phyloP scores from a whole-genome alignment of 2,329 filamentous ascomycete species.

The Stagonosporopsis cucurbitacearum region DNA sequence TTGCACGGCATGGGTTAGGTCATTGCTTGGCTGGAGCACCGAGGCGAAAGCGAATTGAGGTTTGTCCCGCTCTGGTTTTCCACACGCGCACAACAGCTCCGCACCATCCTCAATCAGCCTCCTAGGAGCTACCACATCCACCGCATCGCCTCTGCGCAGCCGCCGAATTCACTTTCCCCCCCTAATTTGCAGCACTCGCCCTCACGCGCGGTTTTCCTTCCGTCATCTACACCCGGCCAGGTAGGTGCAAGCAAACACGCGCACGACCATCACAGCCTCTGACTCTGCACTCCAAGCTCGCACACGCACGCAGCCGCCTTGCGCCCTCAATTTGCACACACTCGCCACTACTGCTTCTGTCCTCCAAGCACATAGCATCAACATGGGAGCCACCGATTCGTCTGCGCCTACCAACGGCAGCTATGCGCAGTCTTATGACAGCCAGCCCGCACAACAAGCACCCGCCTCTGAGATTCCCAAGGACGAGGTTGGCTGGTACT shows the following conservation, averaged over 20 bases:
- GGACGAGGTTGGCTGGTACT: conserved; percentile 99
- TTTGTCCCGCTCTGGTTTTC: conserved; percentile 11
- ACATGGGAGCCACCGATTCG: conserved; percentile 46
- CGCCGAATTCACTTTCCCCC: conserved; percentile 4
- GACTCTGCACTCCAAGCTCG: conserved; percentile 9
- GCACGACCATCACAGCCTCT: conserved; percentile 14
- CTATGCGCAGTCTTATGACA: conserved; percentile 54
- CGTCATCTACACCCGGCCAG: conserved; percentile 19
- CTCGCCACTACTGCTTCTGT: background rate
- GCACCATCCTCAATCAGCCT: conserved; percentile 12
- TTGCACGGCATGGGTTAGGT: conserved; percentile 2
- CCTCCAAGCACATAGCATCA: conserved; percentile 24
- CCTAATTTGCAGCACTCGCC: conserved; percentile 5
- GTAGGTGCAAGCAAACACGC: conserved; percentile 23
- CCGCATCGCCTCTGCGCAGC: conserved; percentile 10
- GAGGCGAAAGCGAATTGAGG: conserved; percentile 14
- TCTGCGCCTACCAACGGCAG: conserved; percentile 56
- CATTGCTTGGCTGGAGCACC: conserved; percentile 14
- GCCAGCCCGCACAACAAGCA: conserved; percentile 37
- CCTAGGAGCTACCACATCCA: conserved; percentile 6
- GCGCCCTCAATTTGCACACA: conserved; percentile 9
- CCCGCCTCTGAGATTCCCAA: conserved; percentile 64
- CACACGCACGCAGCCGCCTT: conserved; percentile 13
- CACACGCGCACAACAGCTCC: conserved; percentile 17
- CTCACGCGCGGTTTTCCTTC: conserved; percentile 19